Base-by-base conservation (phyloP, 805 yeast genomes). In the Komagataella ulmi region DNA sequence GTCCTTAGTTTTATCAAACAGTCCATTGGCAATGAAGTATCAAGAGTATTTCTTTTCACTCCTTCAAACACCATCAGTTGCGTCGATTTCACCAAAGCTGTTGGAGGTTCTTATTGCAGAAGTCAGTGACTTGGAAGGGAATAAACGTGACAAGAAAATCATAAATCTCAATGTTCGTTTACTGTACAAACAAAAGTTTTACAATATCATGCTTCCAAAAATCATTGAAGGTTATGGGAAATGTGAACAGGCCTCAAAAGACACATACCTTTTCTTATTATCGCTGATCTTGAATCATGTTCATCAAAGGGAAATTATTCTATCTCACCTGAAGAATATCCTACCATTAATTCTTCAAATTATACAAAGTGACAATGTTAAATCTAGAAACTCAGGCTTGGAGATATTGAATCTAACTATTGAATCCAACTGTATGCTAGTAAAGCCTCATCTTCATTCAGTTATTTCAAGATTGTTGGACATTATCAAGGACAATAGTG, bases 111-210 rank as follows among this genome's bases (percentile, higher is more conserved):
- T 88, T 17, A 76, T 86, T 30, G 71, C 81, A n/a, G 90, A 88
- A 57, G 73, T 85, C 49, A 76, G 78, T 17, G 67, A 84, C 5
- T 77, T 85, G 52, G 67, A 73, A 48, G 80, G 68, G 6, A 73
- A 73, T 24, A 69, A 69, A 45, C 59, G 54, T 49, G 45, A 47
- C 18, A 62, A 60, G 47, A 52, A 56, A 3, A 52, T 52, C n/a
- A 76, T 63, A 55, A 80, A 80, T 55, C 72, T 85, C 52, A 79
- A 81, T 54, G 76, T 84, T 17, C 76, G 85, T 53, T 64, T 77
- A 47, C 71, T 93, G 21, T 88, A 85, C 72, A 88, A 88, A 61
- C 99, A 93, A 61, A 81, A 81, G 56, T 73, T 87, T 23, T 88
- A 88, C 61, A 78, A 79, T 54, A 66, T 72, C 7, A 68, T 80